Evolutionary conservation across 345 rosid species (phyloP), one percentile per base, ranked within the genome.

Genomic region (Xanthoceras sorbifolium): DNA sequence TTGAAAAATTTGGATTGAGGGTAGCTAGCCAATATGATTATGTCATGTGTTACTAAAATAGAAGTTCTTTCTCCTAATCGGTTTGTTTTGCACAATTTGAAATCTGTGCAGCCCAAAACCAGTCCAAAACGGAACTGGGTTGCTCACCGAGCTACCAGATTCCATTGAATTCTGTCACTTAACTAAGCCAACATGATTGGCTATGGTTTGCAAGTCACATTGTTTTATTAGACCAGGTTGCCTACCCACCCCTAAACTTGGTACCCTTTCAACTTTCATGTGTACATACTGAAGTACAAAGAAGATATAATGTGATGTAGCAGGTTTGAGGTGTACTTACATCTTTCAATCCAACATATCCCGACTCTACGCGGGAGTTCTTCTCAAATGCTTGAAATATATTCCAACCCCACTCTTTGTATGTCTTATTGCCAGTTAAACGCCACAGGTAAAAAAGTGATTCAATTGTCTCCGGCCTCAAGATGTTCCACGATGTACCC

Each of bases 391-490:
- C 98, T 82, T 94, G 87, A 71, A 97, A 97, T 69, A 97, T 97
- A 82, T 92, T 87, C 99, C 99, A 97, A 78, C 94, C 99, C 99
- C 98, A 97, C 46, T 97, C 99, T 80, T 89, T 91, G 84, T 94
- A 97, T 20, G 99, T 97, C 80, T 77, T 87, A 81, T 92, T 97
- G 40, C 99, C 99, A 32, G 99, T 97, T 31, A 94, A 76, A 48
- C 99, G 97, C 97, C 97, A 97, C 48, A 94, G 88, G 80, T 97
- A 97, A 80, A 94, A 92, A 32, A 97, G 92, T 0, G 99, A 97
- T 84, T 97, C 99, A 75, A 97, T 83, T 0, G 99, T 94, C 89
- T 94, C 99, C 32, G 99, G 99, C 77, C 99, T 86, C 85, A 94
- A 64, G 74, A 97, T 94, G 68, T 97, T 97, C 98, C 97, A 92